Conservation (phyloP, 257 asterid species). For the Solanum virginianum region DNA sequence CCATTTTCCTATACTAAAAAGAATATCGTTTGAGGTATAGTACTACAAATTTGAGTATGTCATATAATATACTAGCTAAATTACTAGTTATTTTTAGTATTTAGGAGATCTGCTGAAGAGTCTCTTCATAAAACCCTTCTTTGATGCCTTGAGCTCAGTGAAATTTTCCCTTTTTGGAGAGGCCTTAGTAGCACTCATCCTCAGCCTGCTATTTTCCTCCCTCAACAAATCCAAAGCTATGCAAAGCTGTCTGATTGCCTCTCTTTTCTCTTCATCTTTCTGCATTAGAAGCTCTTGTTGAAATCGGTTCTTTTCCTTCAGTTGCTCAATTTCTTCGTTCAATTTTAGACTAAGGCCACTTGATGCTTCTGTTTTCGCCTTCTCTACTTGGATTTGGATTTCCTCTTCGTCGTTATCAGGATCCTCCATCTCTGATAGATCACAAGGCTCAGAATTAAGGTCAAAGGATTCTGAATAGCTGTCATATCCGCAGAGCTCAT, state of each 20-base stretch:
- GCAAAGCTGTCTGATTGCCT: conserved; percentile 72
- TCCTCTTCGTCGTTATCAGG: conserved; percentile 40
- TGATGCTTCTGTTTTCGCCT: conserved; percentile 9
- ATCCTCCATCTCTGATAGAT: conserved; percentile 73
- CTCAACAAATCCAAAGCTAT: conserved; percentile 52
- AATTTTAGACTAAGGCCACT: conserved; percentile 12
- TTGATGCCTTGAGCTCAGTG: conserved; percentile 15
- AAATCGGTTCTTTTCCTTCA: conserved; percentile 37
- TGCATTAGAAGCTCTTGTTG: conserved; percentile 36
- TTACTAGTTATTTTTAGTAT: conserved; percentile 3
- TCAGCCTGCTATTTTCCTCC: conserved; percentile 51
- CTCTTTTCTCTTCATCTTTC: conserved; percentile 87
- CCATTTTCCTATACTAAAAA: background rate
- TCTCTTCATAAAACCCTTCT: conserved; percentile 47
- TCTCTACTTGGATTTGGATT: background rate
- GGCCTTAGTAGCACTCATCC: conserved; percentile 17
- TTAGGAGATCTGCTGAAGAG: conserved; percentile 36
- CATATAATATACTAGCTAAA: background rate
- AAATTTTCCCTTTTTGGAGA: conserved; percentile 13
- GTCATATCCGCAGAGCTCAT: conserved; percentile 46
- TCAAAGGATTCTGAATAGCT: conserved; percentile 73
- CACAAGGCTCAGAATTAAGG: conserved; percentile 20
- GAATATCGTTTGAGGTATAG: background rate
- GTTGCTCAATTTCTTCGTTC: conserved; percentile 41
- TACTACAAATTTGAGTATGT: background rate